Evolutionary conservation across 2,329 filamentous ascomycete genomes (phyloP), one percentile per base, ranked within the genome.

Genomic region (Ceratocystis variospora): DNA sequence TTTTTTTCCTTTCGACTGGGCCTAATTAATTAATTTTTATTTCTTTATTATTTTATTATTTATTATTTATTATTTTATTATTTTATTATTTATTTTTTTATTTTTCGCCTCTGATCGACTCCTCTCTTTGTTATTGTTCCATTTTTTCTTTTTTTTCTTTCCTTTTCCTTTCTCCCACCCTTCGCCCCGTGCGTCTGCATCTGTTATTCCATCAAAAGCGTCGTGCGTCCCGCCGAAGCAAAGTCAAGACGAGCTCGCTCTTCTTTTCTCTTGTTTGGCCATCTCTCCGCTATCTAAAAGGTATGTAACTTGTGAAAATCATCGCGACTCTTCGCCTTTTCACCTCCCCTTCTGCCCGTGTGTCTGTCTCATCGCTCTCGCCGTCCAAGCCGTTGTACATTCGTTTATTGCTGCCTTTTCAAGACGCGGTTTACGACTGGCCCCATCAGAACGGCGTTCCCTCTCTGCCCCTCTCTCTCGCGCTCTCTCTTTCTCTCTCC

Each of bases 111-210:
- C 17, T 19, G 48, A 25, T 53, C 46, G 19, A 37, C 46, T 63
- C 25, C 44, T 45, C 33, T 46, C 15, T 59, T 61, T 44, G 7
- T 25, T 55, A 8, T 53, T 66, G 22, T 45, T 53, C 17, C 33
- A 41, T 71, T 72, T 71, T 72, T 71, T 68, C 71, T 71, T 37
- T 19, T 37, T 62, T 44, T 8, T 19, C 57, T 44, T 41, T 3
- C 25, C 10, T 28, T 45, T 62, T 19, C n/a, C 10, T 62, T 31
- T 28, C 10, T 22, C 8, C 5, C 44, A 25, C 45, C 22, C 7
- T 25, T 31, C n/a, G 46, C 55, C 22, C 50, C 55, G 44, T 41
- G 28, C 19, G 22, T 59, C 22, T 22, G 8, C 25, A 62, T 50
- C 33, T 63, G 45, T 19, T 48, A 25, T 50, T 41, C 61, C n/a